Base-by-base conservation (phyloP, 495 filamentous ascomycete species). In the Usnea hakonensis region DNA sequence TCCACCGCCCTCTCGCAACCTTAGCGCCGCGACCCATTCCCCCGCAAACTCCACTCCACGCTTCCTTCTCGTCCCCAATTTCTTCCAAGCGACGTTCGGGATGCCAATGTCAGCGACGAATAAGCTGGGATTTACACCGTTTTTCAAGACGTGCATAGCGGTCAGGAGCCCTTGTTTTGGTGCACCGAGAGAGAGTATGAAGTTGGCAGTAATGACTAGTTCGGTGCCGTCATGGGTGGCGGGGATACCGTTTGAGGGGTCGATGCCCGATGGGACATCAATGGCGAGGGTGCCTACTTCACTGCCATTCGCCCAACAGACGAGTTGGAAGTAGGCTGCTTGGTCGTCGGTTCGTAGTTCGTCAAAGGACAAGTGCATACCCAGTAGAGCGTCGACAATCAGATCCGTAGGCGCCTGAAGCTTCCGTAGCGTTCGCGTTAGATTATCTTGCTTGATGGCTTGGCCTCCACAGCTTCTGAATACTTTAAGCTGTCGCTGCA, bases 91-190 rank as follows among this genome's bases (percentile, higher is more conserved):
- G 11, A 86, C 79, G 66, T 87, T 84, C 3, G 84, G 83, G 11
- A 98, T 82, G 3, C 94, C 93, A 64, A 96, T 86, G 75, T 98
- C 94, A 6, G 85, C 91, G 19, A 97, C 81, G 60, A 80, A 87
- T 3, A 97, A 71, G 56, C 85, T 85, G 90, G 91, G 95, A 33
- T 68, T 71, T 2, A 66, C 67, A 0, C 69, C 75, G 52, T 86
- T 83, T 7, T 86, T 83, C 3, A 83, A 82, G 4, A 75, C 77
- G 28, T 81, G 75, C 66, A 90, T 72, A 3, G 88, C 86, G 69
- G 87, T 85, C 23, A 97, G 73, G 19, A 97, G 71, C 0, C 94
- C 94, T 3, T 81, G 83, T 73, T 95, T 90, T 0, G 94, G 93
- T 2, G 88, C 90, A 4, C 88, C 91, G 26, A 97, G 81, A 26